Evolutionary conservation across 768 basidiomycete species (phyloP).

Genomic region (Boletus rubescentipes): DNA sequence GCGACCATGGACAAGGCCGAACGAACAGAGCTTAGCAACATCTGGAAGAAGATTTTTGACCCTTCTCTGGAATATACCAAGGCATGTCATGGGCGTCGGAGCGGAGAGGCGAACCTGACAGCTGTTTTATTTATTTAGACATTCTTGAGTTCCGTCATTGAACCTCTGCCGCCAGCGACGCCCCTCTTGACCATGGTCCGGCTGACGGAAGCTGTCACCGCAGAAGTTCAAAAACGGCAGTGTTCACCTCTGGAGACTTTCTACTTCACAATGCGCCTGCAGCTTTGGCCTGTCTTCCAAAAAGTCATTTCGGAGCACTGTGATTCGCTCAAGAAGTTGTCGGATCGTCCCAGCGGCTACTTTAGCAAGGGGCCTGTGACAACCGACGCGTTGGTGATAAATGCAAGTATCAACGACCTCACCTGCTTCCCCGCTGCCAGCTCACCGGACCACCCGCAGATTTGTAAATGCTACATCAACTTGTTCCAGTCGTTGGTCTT

Average conservation of each 20-base stretch:
- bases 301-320: slow-evolving; percentile 83
- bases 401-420: slow-evolving; percentile 40
- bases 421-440: background rate
- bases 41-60: slow-evolving; percentile 94
- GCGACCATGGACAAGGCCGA: slow-evolving; percentile 54
- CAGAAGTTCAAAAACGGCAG: slow-evolving; percentile 72
- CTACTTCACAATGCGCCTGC: slow-evolving; percentile 75
- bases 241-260: slow-evolving; percentile 82
- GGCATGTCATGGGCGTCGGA: slow-evolving; percentile 38
- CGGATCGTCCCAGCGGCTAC: slow-evolving; percentile 67
- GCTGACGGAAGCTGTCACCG: slow-evolving; percentile 76
- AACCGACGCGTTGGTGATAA: slow-evolving; percentile 66
- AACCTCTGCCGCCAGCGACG: slow-evolving; percentile 70
- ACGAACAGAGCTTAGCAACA: slow-evolving; percentile 52
- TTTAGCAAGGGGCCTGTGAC: slow-evolving; percentile 60
- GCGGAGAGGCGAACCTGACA: background rate
- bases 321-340: slow-evolving; percentile 78
- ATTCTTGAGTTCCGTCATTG: slow-evolving; percentile 67
- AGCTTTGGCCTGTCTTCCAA: slow-evolving; percentile 94
- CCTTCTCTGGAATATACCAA: slow-evolving; percentile 86
- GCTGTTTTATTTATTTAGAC: slow-evolving; percentile 39
- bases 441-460: slow-evolving; percentile 34
- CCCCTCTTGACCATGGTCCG: slow-evolving; percentile 90
- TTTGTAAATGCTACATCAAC: slow-evolving; percentile 73
- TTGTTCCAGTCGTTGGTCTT: slow-evolving; percentile 84